These are phyloP conservation scores for Venturia pyrina DNA, from an alignment of 2,329 filamentous ascomycete species.

Conservation along the genomic window DNA sequence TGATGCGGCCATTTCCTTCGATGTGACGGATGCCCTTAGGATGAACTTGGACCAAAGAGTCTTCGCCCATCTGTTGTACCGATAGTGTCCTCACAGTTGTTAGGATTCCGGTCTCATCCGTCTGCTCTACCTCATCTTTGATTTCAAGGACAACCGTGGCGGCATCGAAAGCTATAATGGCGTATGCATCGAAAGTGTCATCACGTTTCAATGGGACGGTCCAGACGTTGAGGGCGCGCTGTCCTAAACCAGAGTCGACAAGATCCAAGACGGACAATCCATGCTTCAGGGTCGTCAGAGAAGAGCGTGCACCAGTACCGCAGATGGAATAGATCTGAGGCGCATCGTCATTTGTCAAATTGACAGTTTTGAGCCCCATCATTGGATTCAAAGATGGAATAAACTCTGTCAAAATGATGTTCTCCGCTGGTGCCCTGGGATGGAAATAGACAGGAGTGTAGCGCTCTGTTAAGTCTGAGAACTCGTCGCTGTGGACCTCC, in stretches of 20 bases:
- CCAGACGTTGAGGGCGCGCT: constrained; percentile 87
- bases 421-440: constrained; percentile 41
- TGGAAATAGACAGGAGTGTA: constrained; percentile 4
- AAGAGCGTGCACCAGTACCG: constrained; percentile 78
- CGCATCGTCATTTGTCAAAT: constrained; percentile 83
- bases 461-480: constrained; percentile 31
- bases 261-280: constrained; percentile 90
- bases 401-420: constrained; percentile 74
- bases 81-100: constrained; percentile 81
- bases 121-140: constrained; percentile 92
- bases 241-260: constrained; percentile 84
- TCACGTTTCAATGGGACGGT: constrained; percentile 75
- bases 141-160: constrained; percentile 88
- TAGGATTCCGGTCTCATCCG: constrained; percentile 86
- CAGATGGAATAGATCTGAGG: constrained; percentile 93
- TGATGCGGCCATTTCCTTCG: constrained; percentile 62
- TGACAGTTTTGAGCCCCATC: constrained; percentile 83
- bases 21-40: constrained; percentile 95
- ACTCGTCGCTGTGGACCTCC: constrained; percentile 72
- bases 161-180: constrained; percentile 86
- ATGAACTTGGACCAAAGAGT: constrained; percentile 87
- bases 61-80: constrained; percentile 87
- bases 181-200: constrained; percentile 87
- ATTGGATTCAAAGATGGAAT: constrained; percentile 85
- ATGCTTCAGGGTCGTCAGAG: constrained; percentile 86